A percentile compares a stretch with the other conserved stretches of the same genome.
These are phyloP conservation scores for Pichia membranifaciens DNA, from an alignment of 805 yeast species.

Conservation along the genomic window DNA sequence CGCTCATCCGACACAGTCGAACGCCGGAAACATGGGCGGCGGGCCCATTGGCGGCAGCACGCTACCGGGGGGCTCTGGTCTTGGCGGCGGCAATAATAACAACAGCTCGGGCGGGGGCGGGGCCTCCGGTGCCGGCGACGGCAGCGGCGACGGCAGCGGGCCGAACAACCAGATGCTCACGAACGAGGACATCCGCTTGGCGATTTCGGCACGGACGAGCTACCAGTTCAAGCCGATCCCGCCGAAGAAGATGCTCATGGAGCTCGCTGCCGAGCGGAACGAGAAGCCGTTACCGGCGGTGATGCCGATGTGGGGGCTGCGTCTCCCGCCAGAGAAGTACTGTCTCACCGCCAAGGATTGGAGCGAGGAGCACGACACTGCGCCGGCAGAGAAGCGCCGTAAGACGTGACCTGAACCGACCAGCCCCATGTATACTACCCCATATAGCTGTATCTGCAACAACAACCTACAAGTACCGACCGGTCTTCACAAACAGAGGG, in stretches of 20 bases:
- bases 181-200: conserved; percentile 86
- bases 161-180: conserved; percentile 36
- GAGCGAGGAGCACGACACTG: conserved; percentile 31
- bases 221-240: conserved; percentile 95
- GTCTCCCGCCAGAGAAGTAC: conserved; percentile 96
- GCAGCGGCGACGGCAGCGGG: neutral
- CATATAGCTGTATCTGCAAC: too few relatives aligned
- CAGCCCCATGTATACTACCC: too few relatives aligned
- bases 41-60: conserved; percentile 1
- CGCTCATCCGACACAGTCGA: conserved; percentile 39
- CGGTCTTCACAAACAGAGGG: too few relatives aligned
- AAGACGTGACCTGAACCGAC: neutral
- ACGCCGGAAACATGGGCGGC: conserved; percentile 34
- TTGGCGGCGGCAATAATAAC: neutral
- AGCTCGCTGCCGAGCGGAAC: conserved; percentile 88
- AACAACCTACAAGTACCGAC: too few relatives aligned
- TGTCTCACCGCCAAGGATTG: conserved; percentile 83
- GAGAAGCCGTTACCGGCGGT: conserved; percentile 87
- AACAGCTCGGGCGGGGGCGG: neutral
- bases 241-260: conserved; percentile 86
- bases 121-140: conserved; percentile 28
- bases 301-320: conserved; percentile 83
- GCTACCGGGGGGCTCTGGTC: neutral
- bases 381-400: conserved; percentile 2
- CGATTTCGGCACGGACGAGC: conserved; percentile 90